Evolutionary conservation across 305 asterid species (phyloP).

Genomic region (Striga hermonthica): DNA sequence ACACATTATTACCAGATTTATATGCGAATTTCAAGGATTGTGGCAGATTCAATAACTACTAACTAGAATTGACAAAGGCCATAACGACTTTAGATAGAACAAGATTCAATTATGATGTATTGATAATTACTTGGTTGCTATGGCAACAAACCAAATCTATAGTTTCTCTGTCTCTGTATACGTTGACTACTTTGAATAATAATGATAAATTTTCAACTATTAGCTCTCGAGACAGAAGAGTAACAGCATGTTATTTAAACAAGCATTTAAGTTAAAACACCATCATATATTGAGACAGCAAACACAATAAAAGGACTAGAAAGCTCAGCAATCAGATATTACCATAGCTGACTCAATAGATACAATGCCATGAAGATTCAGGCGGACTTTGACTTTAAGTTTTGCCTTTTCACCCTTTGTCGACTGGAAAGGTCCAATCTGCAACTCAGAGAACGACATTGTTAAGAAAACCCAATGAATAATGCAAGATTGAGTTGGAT

Average conservation of each 20-base stretch:
- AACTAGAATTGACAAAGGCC: not conserved
- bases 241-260: not conserved
- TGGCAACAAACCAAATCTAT: too few relatives aligned
- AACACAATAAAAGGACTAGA: not conserved
- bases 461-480: not conserved
- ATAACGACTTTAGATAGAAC: not conserved
- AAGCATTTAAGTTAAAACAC: not conserved
- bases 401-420: conserved; percentile 61
- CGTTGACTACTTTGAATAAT: too few relatives aligned
- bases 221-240: too few relatives aligned
- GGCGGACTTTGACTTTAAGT: conserved; percentile 73
- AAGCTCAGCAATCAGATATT: conserved; percentile 13
- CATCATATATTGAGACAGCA: not conserved
- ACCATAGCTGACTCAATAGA: conserved; percentile 78
- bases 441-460: conserved; percentile 26
- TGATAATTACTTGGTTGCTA: not conserved
- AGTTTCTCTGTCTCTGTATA: too few relatives aligned
- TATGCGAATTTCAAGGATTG: not conserved
- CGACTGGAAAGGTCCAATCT: conserved; percentile 92
- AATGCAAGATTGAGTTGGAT: not conserved
- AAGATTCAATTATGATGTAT: not conserved
- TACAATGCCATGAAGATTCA: conserved; percentile 86
- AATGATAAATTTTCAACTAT: too few relatives aligned
- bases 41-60: not conserved
- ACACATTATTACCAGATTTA: not conserved